Evolutionary conservation across 345 rosid species (phyloP).

Genomic region (Syzygium grande): DNA sequence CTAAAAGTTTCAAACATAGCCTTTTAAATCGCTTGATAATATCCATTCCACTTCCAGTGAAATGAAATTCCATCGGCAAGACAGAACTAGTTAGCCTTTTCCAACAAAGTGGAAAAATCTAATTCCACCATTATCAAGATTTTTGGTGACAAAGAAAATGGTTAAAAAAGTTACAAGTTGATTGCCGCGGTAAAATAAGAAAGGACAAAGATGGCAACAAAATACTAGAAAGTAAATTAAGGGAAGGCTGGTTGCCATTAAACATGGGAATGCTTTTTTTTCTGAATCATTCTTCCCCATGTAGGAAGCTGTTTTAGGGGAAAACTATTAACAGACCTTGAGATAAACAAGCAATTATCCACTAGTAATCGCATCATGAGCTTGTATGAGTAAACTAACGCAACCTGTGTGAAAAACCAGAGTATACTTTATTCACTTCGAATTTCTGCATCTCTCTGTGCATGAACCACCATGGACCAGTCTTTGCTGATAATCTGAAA

Average conservation of each 20-base stretch:
- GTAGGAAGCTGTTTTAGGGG: background rate
- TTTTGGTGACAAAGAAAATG: background rate
- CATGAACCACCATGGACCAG: conserved; percentile 98
- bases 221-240: background rate
- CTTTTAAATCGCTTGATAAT: background rate
- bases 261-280: background rate
- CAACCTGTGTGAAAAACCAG: background rate
- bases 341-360: background rate
- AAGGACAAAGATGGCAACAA: background rate
- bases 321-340: background rate
- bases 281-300: background rate
- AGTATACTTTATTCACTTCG: background rate
- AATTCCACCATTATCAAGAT: background rate
- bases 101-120: background rate
- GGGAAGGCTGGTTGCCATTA: background rate
- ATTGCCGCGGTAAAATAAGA: background rate
- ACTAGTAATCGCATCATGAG: background rate
- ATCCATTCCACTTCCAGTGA: background rate
- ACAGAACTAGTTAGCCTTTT: background rate
- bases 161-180: background rate
- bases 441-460: conserved; percentile 28
- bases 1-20: background rate
- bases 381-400: background rate
- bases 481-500: conserved; percentile 48
- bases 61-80: background rate